These are phyloP conservation scores for Lipomyces orientalis DNA, from an alignment of 805 yeast species.

Conservation along the genomic window DNA sequence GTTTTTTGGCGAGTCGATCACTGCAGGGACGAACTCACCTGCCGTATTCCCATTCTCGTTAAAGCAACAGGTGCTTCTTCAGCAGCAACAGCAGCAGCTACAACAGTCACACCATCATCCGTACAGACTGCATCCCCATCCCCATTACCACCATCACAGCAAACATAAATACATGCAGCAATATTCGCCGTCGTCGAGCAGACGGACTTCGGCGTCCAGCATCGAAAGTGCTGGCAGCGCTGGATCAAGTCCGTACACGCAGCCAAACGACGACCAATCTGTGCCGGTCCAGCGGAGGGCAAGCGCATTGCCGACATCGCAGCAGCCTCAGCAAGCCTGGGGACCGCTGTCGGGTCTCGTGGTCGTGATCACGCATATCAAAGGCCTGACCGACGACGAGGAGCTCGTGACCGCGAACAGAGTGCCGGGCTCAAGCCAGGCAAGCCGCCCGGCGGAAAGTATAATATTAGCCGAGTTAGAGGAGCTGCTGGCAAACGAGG, in stretches of 20 bases:
- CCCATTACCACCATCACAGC: conserved; percentile 31
- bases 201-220: conserved; percentile 31
- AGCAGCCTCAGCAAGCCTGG: conserved; percentile 6
- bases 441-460: conserved; percentile 7
- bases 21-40: neutral
- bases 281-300: neutral
- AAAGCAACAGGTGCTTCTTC: conserved; percentile 11
- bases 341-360: conserved; percentile 35
- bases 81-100: conserved; percentile 9
- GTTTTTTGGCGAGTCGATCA: neutral
- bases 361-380: conserved; percentile 36
- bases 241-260: neutral
- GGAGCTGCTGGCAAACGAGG: conserved; percentile 27
- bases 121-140: conserved; percentile 30
- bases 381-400: conserved; percentile 22
- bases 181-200: conserved; percentile 33
- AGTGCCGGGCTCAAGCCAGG: neutral
- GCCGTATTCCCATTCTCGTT: conserved; percentile 7
- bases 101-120: conserved; percentile 13
- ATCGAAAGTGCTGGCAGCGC: conserved; percentile 20
- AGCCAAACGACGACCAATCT: neutral
- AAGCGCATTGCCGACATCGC: neutral
- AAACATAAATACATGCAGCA: conserved; percentile 32
- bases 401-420: conserved; percentile 5
- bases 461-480: conserved; percentile 29